Percentiles rank a stretch among this genome's conserved stretches.
Conservation (phyloP, 257 asterid species). For the Cynanchum wilfordii region DNA sequence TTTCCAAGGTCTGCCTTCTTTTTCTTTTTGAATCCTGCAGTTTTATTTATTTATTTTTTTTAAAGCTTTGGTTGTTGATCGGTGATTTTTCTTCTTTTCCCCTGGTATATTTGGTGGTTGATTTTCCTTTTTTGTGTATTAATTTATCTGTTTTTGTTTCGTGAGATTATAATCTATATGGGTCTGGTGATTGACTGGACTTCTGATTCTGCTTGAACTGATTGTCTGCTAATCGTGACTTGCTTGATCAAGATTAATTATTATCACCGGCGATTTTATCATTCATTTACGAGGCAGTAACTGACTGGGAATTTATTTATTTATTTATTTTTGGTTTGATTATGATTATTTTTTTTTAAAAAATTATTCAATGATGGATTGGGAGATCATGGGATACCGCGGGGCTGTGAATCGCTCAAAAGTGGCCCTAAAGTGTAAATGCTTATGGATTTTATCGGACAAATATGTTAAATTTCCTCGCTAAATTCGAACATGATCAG, state of each 20-base stretch:
- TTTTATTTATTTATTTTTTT: background rate
- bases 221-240: background rate
- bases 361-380: background rate
- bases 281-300: background rate
- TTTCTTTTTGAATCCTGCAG: background rate
- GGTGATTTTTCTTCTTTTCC: background rate
- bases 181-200: background rate
- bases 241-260: background rate
- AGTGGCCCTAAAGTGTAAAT: background rate
- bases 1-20: constrained; percentile 56
- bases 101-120: constrained; percentile 5
- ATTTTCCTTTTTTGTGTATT: background rate
- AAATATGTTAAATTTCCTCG: background rate
- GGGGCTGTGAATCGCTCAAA: background rate
- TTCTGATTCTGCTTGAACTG: background rate
- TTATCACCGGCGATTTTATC: background rate
- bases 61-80: constrained; percentile 14
- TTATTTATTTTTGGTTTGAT: background rate
- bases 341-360: background rate
- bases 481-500: background rate
- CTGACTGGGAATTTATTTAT: background rate
- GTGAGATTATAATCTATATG: background rate
- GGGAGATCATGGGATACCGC: background rate
- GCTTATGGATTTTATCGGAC: background rate
- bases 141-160: constrained; percentile 1